Evolutionary conservation across 2,329 filamentous ascomycete species (phyloP).

Genomic region (Fusarium concolor): DNA sequence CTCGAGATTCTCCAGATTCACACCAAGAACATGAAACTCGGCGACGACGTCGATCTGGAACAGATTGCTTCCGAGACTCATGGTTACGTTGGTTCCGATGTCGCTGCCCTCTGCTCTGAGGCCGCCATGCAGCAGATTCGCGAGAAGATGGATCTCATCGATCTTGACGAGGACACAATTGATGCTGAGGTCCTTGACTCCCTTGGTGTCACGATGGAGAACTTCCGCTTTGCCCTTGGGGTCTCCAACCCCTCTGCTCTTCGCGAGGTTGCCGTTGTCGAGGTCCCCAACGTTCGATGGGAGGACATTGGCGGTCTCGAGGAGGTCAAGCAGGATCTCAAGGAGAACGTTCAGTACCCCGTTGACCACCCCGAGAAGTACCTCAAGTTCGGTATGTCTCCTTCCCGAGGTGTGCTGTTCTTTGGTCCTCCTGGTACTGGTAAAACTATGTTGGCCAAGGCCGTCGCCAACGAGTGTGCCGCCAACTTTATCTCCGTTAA

Average conservation of each 20-base stretch:
- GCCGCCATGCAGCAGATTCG: slow-evolving; percentile 99
- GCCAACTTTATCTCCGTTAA: slow-evolving; percentile 99
- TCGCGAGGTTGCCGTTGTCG: slow-evolving; percentile 97
- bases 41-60: slow-evolving; percentile 95
- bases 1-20: slow-evolving; percentile 99
- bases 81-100: slow-evolving; percentile 98
- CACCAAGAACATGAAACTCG: slow-evolving; percentile 99
- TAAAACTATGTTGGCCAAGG: slow-evolving; percentile 99
- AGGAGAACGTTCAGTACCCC: slow-evolving; percentile 98
- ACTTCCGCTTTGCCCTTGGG: slow-evolving; percentile 98
- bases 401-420: slow-evolving; percentile 97
- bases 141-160: slow-evolving; percentile 99
- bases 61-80: slow-evolving; percentile 97
- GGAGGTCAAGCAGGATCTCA: slow-evolving; percentile 98
- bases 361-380: slow-evolving; percentile 99
- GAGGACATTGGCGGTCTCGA: slow-evolving; percentile 99
- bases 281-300: slow-evolving; percentile 99
- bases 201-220: slow-evolving; percentile 98
- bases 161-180: slow-evolving; percentile 98
- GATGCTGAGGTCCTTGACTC: slow-evolving; percentile 98
- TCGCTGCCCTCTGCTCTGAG: slow-evolving; percentile 97
- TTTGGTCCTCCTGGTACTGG: slow-evolving; percentile 99
- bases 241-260: slow-evolving; percentile 99
- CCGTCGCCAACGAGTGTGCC: slow-evolving; percentile 98
- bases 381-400: slow-evolving; percentile 99